Base-by-base conservation (phyloP, 345 rosid genomes). In the Bruguiera sexangula region DNA sequence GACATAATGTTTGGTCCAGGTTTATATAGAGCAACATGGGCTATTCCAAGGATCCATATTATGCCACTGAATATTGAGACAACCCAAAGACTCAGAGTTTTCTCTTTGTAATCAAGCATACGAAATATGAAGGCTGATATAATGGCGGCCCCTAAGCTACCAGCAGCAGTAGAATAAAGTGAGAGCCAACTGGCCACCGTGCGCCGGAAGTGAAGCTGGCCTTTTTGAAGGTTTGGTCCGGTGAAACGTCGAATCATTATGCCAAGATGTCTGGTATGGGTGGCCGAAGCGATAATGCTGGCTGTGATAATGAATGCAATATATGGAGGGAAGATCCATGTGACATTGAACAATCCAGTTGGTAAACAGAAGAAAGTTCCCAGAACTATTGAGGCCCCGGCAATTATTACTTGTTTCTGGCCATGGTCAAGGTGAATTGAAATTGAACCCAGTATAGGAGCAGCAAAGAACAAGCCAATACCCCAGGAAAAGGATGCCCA, bases 41-140 rank as follows among this genome's bases (percentile, higher is more conserved):
- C 20, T 6, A 77, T 59, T 8, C 93, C 90, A 2, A 67, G 31
- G 16, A 86, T 80, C 93, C 90, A 88, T 31, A 55, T 74, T 18
- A 88, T 73, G 72, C 90, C 88, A 71, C 90, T 83, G 72, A 84
- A 88, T 31, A 86, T 88, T 3, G 90, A 84, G 66, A 88, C 87
- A 8, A 86, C 74, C 93, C 90, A 88, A 21, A 88, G 77, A 27
- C 86, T 77, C 1, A 66, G 62, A 26, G 71, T 71, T 22, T 51
- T 70, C 50, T 83, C 83, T 0, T 39, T 54, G 20, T 77, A 53
- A n/a, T 73, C 48, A 8, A 88, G 82, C 93, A 88, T 88, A 32
- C 80, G 70, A 75, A 81, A 83, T 39, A 77, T 78, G 79, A 88
- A 88, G 11, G 90, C 67, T 8, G 82, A 68, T 6, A 88, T 80